Conservation (phyloP, 352 stramenopile species). For the Phytophthora fragariaefolia region DNA sequence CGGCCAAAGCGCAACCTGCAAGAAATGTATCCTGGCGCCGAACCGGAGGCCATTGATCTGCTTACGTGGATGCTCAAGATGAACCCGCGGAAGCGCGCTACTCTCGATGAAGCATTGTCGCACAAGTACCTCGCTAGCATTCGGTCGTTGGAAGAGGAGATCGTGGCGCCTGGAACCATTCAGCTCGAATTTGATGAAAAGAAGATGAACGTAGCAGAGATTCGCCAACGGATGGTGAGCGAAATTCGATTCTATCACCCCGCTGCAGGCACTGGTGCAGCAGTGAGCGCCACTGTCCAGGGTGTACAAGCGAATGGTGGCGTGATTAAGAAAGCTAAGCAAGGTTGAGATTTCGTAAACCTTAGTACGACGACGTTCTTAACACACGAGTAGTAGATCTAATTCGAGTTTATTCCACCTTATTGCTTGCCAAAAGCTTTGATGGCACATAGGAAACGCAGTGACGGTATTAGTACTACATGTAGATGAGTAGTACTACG, state of each 20-base stretch:
- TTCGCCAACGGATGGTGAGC: conserved; percentile 80
- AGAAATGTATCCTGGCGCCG: conserved; percentile 85
- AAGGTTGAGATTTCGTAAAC: conserved; percentile 24
- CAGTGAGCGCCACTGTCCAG: conserved; percentile 13
- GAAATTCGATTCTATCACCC: conserved; percentile 87
- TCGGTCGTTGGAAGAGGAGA: conserved; percentile 85
- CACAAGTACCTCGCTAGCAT: conserved; percentile 90
- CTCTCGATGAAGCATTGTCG: conserved; percentile 78
- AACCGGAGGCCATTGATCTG: conserved; percentile 83
- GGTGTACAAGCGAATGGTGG: conserved; percentile 26
- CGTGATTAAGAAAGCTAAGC: conserved; percentile 47
- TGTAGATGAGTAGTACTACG: no score
- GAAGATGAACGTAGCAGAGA: conserved; percentile 82
- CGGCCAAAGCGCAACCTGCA: conserved; percentile 76
- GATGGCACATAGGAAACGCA: no score
- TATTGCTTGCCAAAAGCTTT: not conserved
- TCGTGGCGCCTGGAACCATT: conserved; percentile 83
- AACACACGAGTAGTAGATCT: conserved; percentile 23
- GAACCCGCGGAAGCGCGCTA: conserved; percentile 84
- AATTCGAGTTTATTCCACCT: conserved; percentile 7
- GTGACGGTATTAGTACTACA: no score
- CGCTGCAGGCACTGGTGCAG: conserved; percentile 26
- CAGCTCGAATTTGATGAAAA: conserved; percentile 89
- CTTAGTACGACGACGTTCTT: conserved; percentile 20
- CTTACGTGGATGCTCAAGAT: conserved; percentile 88